Percentiles rank a stretch among this genome's conserved stretches.
Conservation (phyloP, 352 stramenopile genomes). For the Phytophthora cactorum region DNA sequence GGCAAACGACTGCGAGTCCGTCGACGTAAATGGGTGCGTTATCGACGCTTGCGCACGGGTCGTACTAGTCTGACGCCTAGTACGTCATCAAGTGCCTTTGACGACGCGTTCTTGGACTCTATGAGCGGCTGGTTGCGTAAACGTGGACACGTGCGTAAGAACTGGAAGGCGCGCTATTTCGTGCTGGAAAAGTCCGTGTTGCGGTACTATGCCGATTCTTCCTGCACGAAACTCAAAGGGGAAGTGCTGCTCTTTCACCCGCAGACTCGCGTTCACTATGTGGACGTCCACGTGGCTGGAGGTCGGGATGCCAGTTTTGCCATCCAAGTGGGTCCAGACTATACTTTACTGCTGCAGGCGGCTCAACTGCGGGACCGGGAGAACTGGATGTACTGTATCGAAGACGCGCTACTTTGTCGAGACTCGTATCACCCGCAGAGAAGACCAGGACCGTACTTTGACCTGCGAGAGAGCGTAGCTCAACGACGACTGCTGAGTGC, state of each 20-base stretch:
- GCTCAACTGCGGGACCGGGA: conserved; percentile 63
- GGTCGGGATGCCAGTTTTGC: conserved; percentile 67
- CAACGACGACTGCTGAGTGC: conserved; percentile 62
- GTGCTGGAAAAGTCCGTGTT: conserved; percentile 73
- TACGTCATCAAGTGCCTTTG: conserved; percentile 48
- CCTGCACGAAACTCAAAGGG: conserved; percentile 61
- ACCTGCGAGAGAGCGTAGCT: conserved; percentile 63
- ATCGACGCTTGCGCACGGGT: conserved; percentile 44
- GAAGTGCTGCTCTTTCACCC: conserved; percentile 84
- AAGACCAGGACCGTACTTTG: conserved; percentile 36
- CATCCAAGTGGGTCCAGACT: conserved; percentile 64
- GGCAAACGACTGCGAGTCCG: conserved; percentile 58
- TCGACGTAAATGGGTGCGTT: conserved; percentile 74
- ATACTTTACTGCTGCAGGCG: conserved; percentile 68
- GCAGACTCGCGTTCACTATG: conserved; percentile 67
- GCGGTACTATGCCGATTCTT: conserved; percentile 69
- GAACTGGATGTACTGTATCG: conserved; percentile 84
- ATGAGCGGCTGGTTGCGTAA: conserved; percentile 79
- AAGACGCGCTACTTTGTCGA: conserved; percentile 74
- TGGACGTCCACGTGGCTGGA: conserved; percentile 63
- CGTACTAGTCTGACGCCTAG: conserved; percentile 5
- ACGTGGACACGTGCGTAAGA: conserved; percentile 73
- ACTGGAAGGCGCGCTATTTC: conserved; percentile 83
- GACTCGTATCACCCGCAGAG: conserved; percentile 67
- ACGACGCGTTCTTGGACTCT: conserved; percentile 73